These are phyloP conservation scores for Centella asiatica DNA, from an alignment of 129 eudicot genomes.

Conservation along the genomic window DNA sequence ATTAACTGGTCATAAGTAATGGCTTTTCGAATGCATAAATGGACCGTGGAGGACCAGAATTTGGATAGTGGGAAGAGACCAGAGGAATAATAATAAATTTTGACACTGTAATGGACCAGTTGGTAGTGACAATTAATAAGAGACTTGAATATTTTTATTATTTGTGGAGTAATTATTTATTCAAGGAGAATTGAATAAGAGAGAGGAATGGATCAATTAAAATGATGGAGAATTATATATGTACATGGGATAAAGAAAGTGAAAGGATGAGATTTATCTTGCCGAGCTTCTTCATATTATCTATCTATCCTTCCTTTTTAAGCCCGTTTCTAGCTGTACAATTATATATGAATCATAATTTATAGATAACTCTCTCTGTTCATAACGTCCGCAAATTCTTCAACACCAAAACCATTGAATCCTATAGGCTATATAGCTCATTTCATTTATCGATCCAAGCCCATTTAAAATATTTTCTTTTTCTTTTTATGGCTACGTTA, in stretches of 20 bases:
- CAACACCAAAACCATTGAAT: background rate
- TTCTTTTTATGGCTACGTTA: no score
- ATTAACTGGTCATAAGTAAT: background rate
- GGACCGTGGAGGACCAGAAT: background rate
- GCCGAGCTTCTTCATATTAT: conserved; percentile 35
- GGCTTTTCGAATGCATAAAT: background rate
- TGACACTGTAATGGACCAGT: no score
- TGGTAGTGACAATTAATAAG: no score
- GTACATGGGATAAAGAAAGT: conserved; percentile 39
- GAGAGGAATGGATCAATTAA: conserved; percentile 23
- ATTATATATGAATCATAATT: no score
- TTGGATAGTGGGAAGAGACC: background rate
- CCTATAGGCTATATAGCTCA: no score
- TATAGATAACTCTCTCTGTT: no score
- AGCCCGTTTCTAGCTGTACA: no score
- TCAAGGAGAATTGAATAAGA: background rate
- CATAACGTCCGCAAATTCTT: background rate
- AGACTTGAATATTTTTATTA: background rate
- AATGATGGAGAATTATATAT: conserved; percentile 8
- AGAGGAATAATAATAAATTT: no score
- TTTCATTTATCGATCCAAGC: no score
- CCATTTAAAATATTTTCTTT: no score
- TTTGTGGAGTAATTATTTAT: no score
- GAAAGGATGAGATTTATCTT: conserved; percentile 40
- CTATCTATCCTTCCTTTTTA: no score